Base-by-base conservation (phyloP, 345 rosid species). In the Sisymbrium irio region DNA sequence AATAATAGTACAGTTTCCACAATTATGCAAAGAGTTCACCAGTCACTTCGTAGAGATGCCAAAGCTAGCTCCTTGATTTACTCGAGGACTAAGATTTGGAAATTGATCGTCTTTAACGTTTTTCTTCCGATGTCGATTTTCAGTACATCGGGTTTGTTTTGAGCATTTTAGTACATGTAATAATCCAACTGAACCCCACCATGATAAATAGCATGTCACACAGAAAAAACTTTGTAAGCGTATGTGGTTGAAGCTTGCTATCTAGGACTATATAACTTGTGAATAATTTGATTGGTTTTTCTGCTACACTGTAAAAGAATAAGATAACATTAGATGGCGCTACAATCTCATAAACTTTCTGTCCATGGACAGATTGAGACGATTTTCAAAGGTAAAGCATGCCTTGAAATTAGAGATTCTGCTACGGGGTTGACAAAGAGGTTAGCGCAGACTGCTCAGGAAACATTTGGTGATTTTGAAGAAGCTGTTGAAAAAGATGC, bases 401-500 rank as follows among this genome's bases (percentile, higher is more conserved):
- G 99, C 84, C 77, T 75, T 65, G 91, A 88, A 82, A 86, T 95
- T 72, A 86, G 92, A 80, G 97, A 95, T 73, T 88, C 96, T 70
- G 87, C 97, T 69, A 62, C 80, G 76, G 91, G 94, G 62, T 85
- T 95, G 87, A 92, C 97, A 53, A 92, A 88, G 76, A 45, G 89
- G 75, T 93, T 95, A 56, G 97, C 97, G 9, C 91, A 86, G 78
- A 92, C 97, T 55, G 96, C 96, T 79, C 92, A 92, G 78, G 97
- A 92, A 57, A 92, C 99, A 71, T 92, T 92, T 69, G 97, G 99
- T 76, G 99, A 92, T 90, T 95, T 95, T 47, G 97, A 89, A 85
- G 97, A 90, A 82, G 97, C 96, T 17, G 97, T 95, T 78, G 99
- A 92, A 76, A 95, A 90, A 77, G 99, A 95, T 82, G 93, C 99